These are phyloP conservation scores for Picea abies DNA, from an alignment of 83 land plant genomes.

Conservation along the genomic window DNA sequence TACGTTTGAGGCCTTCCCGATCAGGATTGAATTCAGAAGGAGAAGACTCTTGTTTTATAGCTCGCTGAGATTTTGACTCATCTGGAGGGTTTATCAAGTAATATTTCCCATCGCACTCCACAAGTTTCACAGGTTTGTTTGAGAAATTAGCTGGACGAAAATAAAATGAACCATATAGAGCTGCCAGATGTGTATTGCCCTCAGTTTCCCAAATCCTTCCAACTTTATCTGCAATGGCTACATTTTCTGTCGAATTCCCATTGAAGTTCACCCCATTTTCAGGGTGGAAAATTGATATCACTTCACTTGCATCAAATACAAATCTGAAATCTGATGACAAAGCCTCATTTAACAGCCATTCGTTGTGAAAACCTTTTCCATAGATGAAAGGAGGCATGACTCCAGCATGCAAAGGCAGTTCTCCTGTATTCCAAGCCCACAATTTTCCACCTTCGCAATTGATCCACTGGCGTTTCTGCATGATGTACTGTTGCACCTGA, in stretches of 20 bases:
- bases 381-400: slow-evolving; percentile 86
- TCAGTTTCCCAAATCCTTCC: slow-evolving; percentile 50
- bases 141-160: slow-evolving; percentile 37
- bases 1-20: background rate
- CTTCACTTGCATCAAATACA: slow-evolving; percentile 73
- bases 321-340: slow-evolving; percentile 52
- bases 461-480: slow-evolving; percentile 23
- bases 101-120: slow-evolving; percentile 46
- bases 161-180: slow-evolving; percentile 66
- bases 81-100: slow-evolving; percentile 25
- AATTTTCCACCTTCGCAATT: slow-evolving; percentile 40
- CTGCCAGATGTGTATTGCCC: slow-evolving; percentile 59
- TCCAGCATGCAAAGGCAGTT: slow-evolving; percentile 60
- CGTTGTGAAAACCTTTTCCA: slow-evolving; percentile 60
- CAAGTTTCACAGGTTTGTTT: slow-evolving; percentile 33
- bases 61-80: background rate
- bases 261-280: slow-evolving; percentile 20
- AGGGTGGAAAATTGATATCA: slow-evolving; percentile 41
- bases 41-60: background rate
- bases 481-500: slow-evolving; percentile 60
- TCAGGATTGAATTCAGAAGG: background rate
- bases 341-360: slow-evolving; percentile 78
- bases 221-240: background rate
- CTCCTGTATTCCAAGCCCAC: slow-evolving; percentile 76
- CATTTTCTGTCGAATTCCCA: background rate